Evolutionary conservation across 495 filamentous ascomycete species (phyloP), one percentile per base, ranked within the genome.

Genomic region (Talaromyces adpressus): DNA sequence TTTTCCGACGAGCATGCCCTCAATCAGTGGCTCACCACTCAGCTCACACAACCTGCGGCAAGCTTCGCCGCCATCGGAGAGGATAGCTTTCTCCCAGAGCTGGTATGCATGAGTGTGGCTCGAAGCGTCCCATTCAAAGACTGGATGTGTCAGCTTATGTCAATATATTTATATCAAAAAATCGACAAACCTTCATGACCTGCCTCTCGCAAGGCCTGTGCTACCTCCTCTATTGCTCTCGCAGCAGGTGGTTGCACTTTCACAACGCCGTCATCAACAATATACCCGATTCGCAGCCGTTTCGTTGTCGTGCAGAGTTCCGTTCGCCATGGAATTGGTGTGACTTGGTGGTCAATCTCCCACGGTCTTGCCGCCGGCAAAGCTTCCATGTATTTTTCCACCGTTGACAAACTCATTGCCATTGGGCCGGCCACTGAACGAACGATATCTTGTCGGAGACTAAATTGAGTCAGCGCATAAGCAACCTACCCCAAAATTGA

Each of bases 21-120:
- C 86, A 81, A 71, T 82, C 64, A 63, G 66, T 41, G 87, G 87
- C 61, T 89, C 87, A 2, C 80, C 82, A 0, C 85, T 84, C 4
- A 76, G 62, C 2, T 79, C 79, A 20, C 83, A 81, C 4, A 78
- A 72, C 14, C 71, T 75, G 0, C 67, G 72, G 36, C 82, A 83
- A 27, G 83, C 79, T 32, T 74, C 73, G 22, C 84, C 85, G 27
- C 84, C 87, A 66, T 89, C 87, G 29, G 74, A 80, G 80, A 76
- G 82, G 79, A 65, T 86, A 69, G 67, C 77, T 71, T 70, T 86
- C 66, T 80, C 81, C 76, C 71, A 81, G 49, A 73, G 72, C 1
- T 71, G 63, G 56, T 74, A 73, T 22, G 67, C 76, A 39, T 70
- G 49, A 3, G 23, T 65, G 57, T 77, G 74, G 1, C 70, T 69